Conservation (phyloP, 2,329 filamentous ascomycete genomes). For the Hyphodiscus sp. region DNA sequence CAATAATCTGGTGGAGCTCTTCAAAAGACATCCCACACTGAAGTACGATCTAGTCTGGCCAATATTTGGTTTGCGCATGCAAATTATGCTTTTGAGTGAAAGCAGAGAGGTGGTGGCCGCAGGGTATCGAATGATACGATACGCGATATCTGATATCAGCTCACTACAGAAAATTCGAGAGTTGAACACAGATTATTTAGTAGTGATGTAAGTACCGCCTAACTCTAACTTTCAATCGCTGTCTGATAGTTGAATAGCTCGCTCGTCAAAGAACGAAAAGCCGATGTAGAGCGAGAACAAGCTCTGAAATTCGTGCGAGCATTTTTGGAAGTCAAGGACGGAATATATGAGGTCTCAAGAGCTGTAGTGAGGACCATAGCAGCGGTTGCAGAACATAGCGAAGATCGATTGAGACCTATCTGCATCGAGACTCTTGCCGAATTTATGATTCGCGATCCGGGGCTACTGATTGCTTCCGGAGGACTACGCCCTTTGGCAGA, state of each 20-base stretch:
- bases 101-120: conserved; percentile 93
- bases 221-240: background rate
- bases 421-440: conserved; percentile 91
- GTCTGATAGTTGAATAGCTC: conserved; percentile 44
- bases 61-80: conserved; percentile 86
- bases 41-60: conserved; percentile 98
- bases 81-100: conserved; percentile 92
- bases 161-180: conserved; percentile 83
- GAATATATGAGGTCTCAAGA: conserved; percentile 78
- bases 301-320: conserved; percentile 93
- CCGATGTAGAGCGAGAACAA: conserved; percentile 95
- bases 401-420: conserved; percentile 72
- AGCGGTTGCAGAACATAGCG: conserved; percentile 74
- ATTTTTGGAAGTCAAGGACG: conserved; percentile 92
- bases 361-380: conserved; percentile 85
- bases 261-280: conserved; percentile 89
- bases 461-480: conserved; percentile 72
- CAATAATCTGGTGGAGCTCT: conserved; percentile 91
- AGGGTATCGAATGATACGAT: conserved; percentile 86
- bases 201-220: conserved; percentile 54
- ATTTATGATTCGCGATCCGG: conserved; percentile 80
- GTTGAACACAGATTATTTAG: conserved; percentile 86
- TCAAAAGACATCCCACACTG: conserved; percentile 83
- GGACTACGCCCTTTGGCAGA: conserved; percentile 86
- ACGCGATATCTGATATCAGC: conserved; percentile 85